A percentile compares a stretch with the other conserved stretches of the same genome.
These are phyloP conservation scores for Endogone sp. DNA, from an alignment of 192 early-diverging fungal genomes.

Conservation along the genomic window DNA sequence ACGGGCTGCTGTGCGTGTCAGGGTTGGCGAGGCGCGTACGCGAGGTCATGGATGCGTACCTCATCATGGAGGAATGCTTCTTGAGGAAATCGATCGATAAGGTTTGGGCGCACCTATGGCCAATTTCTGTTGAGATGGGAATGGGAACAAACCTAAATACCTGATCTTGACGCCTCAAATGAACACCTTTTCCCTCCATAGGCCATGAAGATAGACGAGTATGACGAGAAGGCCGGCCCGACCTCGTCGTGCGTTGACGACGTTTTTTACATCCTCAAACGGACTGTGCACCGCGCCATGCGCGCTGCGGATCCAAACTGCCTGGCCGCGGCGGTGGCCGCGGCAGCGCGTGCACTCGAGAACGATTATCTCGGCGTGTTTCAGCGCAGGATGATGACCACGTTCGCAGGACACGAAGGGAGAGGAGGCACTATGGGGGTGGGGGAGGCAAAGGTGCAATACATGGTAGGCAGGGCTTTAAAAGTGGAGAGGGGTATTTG, in stretches of 20 bases:
- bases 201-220: conserved; percentile 68
- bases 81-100: conserved; percentile 70
- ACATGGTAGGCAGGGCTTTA: conserved; percentile 51
- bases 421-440: conserved; percentile 33
- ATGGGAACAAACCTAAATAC: too few species aligned
- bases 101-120: conserved; percentile 41
- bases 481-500: not conserved
- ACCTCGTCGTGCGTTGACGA: conserved; percentile 83
- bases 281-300: conserved; percentile 65
- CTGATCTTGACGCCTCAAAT: too few species aligned
- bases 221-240: conserved; percentile 33
- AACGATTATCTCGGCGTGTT: conserved; percentile 62
- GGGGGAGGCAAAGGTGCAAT: conserved; percentile 51
- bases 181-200: conserved; percentile 11
- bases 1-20: conserved; percentile 50
- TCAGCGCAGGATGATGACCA: conserved; percentile 51
- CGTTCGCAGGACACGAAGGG: conserved; percentile 35
- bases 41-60: conserved; percentile 63
- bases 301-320: conserved; percentile 68
- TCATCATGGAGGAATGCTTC: conserved; percentile 74
- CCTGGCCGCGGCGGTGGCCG: conserved; percentile 66
- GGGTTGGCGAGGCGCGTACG: conserved; percentile 56
- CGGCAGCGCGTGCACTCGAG: conserved; percentile 62
- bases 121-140: too few species aligned
- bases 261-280: conserved; percentile 88